Evolutionary conservation across 495 filamentous ascomycete genomes (phyloP), one percentile per base, ranked within the genome.

Genomic region (Pseudoneurospora amorphoporcata): DNA sequence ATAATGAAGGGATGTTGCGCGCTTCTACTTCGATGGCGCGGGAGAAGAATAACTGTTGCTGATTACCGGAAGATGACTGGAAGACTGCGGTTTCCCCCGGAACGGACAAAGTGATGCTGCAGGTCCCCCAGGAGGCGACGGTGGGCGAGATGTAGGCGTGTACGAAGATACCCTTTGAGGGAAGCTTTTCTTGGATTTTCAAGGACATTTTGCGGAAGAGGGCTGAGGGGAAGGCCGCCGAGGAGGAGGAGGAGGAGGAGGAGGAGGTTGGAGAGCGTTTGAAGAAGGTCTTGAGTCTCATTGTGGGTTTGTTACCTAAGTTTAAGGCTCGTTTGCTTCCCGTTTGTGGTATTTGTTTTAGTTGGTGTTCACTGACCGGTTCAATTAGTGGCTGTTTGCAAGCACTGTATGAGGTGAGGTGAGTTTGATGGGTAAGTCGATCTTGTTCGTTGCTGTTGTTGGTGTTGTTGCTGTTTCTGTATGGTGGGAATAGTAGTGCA

Each of bases 11-110:
- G 72, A 87, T 83, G 68, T 83, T 80, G 12, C 75, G 76, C 10
- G 82, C 70, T 14, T 87, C 85, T 10, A 87, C 83, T 77, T 87
- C 85, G 14, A 87, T 72, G 47, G 81, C 73, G 69, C 83, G 53
- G 23, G 53, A 65, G 53, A 65, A 61, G 3, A 58, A 58, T 4
- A 2, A 17, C 12, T 32, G 45, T 16, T 61, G 23, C 0, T 35
- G 6, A 8, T 2, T 4, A 8, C 23, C 4, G 2, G 53, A 32
- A 8, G 47, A 29, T 3, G 23, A 61, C 16, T 32, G 32, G 53
- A 65, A 35, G 1, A 65, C 53, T 6, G 8, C 53, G 53, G 53
- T 65, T 2, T 65, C 53, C 12, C 53, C 53, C 12, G 53, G 53
- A 0, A 65, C 53, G 29, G 29, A 35, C 12, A 65, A 65, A 8